These are phyloP conservation scores for Fusarium zealandicum DNA, from an alignment of 2,329 filamentous ascomycete species.

Conservation along the genomic window DNA sequence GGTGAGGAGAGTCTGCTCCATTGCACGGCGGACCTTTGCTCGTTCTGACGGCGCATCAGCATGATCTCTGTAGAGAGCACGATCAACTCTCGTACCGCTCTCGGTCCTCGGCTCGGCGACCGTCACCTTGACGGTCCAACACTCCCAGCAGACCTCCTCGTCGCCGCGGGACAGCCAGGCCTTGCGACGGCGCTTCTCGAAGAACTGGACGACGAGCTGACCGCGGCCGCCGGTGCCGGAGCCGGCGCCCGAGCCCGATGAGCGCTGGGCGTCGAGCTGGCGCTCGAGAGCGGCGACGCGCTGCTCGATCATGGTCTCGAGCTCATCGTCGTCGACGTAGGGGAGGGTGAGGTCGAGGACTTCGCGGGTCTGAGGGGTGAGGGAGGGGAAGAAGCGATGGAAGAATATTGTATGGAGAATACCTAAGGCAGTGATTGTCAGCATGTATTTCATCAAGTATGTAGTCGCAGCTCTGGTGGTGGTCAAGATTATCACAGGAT, in stretches of 20 bases:
- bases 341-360: constrained; percentile 90
- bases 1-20: constrained; percentile 87
- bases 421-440: constrained; percentile 63
- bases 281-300: constrained; percentile 80
- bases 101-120: constrained; percentile 89
- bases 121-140: constrained; percentile 93
- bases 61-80: no score
- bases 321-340: constrained; percentile 86
- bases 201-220: constrained; percentile 88
- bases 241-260: constrained; percentile 41
- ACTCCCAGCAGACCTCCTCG: constrained; percentile 96
- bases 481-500: constrained; percentile 16
- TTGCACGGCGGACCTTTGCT: constrained; percentile 85
- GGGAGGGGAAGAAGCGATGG: constrained; percentile 92
- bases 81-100: constrained; percentile 66
- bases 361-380: constrained; percentile 83
- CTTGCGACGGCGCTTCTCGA: constrained; percentile 88
- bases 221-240: constrained; percentile 72
- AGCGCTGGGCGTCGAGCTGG: constrained; percentile 71
- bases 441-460: not conserved
- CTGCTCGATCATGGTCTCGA: constrained; percentile 93
- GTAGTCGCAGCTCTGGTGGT: not conserved
- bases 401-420: constrained; percentile 98
- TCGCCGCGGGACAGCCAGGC: constrained; percentile 81
- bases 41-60: constrained; percentile 64